phyloP scores from a whole-genome alignment of 345 rosid genomes.

The Linum tenue region DNA sequence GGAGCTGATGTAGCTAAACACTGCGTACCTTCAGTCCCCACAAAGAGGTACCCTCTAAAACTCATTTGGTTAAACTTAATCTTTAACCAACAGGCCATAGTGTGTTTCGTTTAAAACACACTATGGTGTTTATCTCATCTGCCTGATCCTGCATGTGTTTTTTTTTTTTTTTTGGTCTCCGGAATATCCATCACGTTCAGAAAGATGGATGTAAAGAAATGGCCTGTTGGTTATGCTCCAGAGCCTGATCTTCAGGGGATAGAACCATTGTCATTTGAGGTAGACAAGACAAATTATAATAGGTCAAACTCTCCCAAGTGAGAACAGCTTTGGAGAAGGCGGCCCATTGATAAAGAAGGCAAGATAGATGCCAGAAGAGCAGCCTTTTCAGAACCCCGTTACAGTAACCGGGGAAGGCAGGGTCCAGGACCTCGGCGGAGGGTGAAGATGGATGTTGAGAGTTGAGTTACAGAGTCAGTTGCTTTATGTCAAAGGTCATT shows the following conservation, averaged over 20 bases:
- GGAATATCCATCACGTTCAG: slow-evolving; percentile 98
- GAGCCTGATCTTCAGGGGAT: slow-evolving; percentile 76
- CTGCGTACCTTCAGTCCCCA: slow-evolving; percentile 90
- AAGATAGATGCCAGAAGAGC: slow-evolving; percentile 20
- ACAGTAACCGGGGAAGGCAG: slow-evolving; percentile 29
- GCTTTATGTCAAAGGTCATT: no score
- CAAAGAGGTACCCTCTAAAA: slow-evolving; percentile 46
- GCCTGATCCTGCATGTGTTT: background rate
- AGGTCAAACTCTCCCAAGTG: slow-evolving; percentile 21
- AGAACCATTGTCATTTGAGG: slow-evolving; percentile 45
- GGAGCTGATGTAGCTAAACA: slow-evolving; percentile 89
- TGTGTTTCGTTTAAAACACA: background rate
- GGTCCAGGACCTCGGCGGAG: slow-evolving; percentile 20
- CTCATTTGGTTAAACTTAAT: background rate
- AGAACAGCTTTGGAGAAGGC: slow-evolving; percentile 27
- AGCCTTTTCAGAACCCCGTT: slow-evolving; percentile 21
- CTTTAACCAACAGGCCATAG: no score
- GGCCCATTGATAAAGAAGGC: slow-evolving; percentile 25
- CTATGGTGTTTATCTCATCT: background rate
- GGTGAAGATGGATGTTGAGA: slow-evolving; percentile 14
- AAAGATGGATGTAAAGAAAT: slow-evolving; percentile 80
- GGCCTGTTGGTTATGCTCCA: slow-evolving; percentile 51
- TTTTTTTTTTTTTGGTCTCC: background rate
- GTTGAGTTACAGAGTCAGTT: slow-evolving; percentile 8
- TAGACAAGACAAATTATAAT: slow-evolving; percentile 15